Evolutionary conservation across 73 alveolate species (phyloP).

Genomic region (Uronychia binucleata): DNA sequence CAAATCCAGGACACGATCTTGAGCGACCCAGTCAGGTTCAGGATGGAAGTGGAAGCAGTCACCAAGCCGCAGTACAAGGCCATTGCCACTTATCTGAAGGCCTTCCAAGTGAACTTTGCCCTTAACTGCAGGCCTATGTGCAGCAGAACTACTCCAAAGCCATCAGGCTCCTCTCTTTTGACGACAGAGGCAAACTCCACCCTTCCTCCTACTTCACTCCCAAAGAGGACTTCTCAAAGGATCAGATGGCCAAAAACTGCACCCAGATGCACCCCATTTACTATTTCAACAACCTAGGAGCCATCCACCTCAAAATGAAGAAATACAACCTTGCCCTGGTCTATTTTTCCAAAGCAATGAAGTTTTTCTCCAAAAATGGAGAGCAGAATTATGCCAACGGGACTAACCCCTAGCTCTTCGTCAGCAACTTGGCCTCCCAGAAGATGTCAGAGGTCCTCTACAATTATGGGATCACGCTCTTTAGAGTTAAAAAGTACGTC

Average conservation of each 20-base stretch:
- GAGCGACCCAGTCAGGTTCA: conserved; percentile 20
- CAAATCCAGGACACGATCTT: conserved; percentile 6
- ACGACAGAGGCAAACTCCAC: conserved; percentile 30
- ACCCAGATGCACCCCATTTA: conserved; percentile 32
- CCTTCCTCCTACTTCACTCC: conserved; percentile 28
- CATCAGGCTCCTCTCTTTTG: conserved; percentile 14
- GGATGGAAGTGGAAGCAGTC: neutral
- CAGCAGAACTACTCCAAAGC: conserved; percentile 14
- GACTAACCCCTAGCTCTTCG: conserved; percentile 42
- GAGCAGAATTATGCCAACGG: conserved; percentile 37
- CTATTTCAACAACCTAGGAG: conserved; percentile 59
- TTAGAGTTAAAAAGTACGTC: conserved; percentile 15
- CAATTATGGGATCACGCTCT: conserved; percentile 57
- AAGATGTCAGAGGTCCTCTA: conserved; percentile 46
- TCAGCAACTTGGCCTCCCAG: conserved; percentile 32
- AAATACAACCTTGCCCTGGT: conserved; percentile 44
- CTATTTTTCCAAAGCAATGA: conserved; percentile 58
- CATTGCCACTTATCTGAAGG: conserved; percentile 25
- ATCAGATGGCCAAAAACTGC: conserved; percentile 44
- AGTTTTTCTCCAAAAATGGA: conserved; percentile 26
- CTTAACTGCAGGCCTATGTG: conserved; percentile 12
- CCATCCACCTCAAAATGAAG: conserved; percentile 39
- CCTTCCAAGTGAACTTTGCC: conserved; percentile 1
- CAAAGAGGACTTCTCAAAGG: conserved; percentile 7
- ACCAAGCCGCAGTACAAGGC: conserved; percentile 34